phyloP scores from a whole-genome alignment of 2,329 filamentous ascomycete species.

The Ramichloridium luteum region DNA sequence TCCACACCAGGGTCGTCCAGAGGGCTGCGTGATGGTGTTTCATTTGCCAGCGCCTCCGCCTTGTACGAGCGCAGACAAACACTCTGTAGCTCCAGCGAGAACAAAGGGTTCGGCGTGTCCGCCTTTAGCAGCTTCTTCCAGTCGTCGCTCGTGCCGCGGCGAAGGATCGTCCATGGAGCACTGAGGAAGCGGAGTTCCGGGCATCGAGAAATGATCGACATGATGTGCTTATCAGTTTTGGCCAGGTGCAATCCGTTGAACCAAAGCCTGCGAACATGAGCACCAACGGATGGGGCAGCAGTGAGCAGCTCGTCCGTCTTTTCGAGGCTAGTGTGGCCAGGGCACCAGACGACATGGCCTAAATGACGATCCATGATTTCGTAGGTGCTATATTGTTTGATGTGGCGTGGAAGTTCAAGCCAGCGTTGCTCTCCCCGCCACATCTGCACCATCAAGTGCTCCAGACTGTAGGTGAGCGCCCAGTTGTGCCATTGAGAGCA shows the following conservation, averaged over 20 bases:
- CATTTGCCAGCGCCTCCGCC: slow-evolving; percentile 30
- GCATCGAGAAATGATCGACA: slow-evolving; percentile 37
- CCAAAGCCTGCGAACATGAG: slow-evolving; percentile 41
- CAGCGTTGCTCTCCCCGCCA: slow-evolving; percentile 43
- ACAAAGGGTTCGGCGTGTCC: slow-evolving; percentile 29
- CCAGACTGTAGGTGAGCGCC: slow-evolving; percentile 39
- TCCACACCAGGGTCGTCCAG: slow-evolving; percentile 33
- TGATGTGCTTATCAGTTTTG: slow-evolving; percentile 39
- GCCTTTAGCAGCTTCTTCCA: slow-evolving; percentile 38
- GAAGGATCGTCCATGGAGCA: slow-evolving; percentile 41
- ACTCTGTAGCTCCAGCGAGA: slow-evolving; percentile 40
- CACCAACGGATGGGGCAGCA: slow-evolving; percentile 33
- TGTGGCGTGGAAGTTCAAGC: slow-evolving; percentile 35
- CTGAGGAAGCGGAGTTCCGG: slow-evolving; percentile 36
- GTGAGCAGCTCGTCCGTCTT: slow-evolving; percentile 36
- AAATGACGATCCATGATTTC: slow-evolving; percentile 36
- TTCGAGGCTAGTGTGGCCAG: slow-evolving; percentile 39
- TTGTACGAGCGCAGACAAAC: slow-evolving; percentile 38
- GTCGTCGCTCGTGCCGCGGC: slow-evolving; percentile 35
- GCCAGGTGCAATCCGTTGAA: slow-evolving; percentile 43
- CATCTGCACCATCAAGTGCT: slow-evolving; percentile 38
- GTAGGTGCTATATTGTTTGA: slow-evolving; percentile 33
- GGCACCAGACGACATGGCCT: slow-evolving; percentile 39
- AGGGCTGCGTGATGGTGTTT: slow-evolving; percentile 23
- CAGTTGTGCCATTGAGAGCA: slow-evolving; percentile 42